Conservation (phyloP, 306 rosid species). For the Ochetophila trinervis region DNA sequence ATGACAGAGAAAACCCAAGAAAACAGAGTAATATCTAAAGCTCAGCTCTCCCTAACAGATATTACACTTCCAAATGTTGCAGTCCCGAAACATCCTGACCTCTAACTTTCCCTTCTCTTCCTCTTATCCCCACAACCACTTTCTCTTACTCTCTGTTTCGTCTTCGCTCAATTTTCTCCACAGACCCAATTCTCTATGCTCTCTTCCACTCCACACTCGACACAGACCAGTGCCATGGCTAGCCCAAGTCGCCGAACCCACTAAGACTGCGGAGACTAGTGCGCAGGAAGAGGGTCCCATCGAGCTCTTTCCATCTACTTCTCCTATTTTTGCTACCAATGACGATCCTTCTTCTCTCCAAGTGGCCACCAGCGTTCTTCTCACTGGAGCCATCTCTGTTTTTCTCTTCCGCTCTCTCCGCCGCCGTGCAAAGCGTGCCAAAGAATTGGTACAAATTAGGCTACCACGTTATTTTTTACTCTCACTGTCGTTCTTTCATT, state of each 20-base stretch:
- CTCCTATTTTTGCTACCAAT: constrained; percentile 60
- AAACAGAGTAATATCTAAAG: not conserved
- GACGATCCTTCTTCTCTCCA: constrained; percentile 83
- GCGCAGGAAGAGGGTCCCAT: constrained; percentile 56
- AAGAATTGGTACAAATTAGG: constrained; percentile 52
- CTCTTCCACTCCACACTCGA: constrained; percentile 36
- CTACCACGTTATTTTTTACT: not conserved
- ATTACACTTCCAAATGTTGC: constrained; percentile 49
- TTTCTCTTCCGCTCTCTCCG: constrained; percentile 87
- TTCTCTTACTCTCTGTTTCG: constrained; percentile 26
- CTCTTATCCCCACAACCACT: constrained; percentile 16
- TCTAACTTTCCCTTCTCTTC: constrained; percentile 30
- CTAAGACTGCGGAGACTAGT: not conserved
- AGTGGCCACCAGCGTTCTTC: constrained; percentile 81
- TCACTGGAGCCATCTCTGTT: constrained; percentile 75
- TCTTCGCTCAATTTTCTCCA: constrained; percentile 26
- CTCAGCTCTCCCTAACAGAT: not conserved
- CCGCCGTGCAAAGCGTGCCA: constrained; percentile 83
- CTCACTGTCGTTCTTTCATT: not conserved
- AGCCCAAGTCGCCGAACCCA: constrained; percentile 39
- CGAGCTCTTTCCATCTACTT: constrained; percentile 49
- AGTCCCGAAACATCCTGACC: constrained; percentile 41
- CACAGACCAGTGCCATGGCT: constrained; percentile 33
- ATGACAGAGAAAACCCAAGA: not conserved
- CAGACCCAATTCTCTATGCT: constrained; percentile 41